phyloP scores from a whole-genome alignment of 768 basidiomycete species.

The Sporobolomyces phaffii region DNA sequence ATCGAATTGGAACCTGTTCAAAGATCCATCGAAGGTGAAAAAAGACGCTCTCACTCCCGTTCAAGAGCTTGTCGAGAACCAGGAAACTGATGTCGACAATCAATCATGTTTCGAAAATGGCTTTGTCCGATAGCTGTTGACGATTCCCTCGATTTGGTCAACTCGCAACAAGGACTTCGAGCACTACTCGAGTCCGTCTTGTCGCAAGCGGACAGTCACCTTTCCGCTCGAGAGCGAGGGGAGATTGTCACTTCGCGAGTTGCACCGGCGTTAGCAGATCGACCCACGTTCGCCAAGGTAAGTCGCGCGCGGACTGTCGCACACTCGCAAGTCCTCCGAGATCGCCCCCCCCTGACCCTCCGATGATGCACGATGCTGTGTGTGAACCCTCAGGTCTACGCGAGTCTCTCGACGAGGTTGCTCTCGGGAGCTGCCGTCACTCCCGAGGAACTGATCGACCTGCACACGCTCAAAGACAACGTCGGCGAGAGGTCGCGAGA shows the following conservation, averaged over 20 bases:
- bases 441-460: constrained; percentile 73
- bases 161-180: constrained; percentile 67
- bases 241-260: constrained; percentile 3
- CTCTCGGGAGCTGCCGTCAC: constrained; percentile 68
- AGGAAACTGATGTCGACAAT: not conserved
- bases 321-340: not conserved
- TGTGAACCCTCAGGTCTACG: no score
- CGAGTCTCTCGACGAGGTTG: constrained; percentile 62
- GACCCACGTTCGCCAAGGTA: constrained; percentile 52
- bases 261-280: constrained; percentile 16
- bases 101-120: not conserved
- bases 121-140: constrained; percentile 61
- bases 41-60: no score
- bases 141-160: constrained; percentile 76
- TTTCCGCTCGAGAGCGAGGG: constrained; percentile 13
- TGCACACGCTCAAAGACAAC: constrained; percentile 81
- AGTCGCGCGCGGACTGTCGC: constrained; percentile 43
- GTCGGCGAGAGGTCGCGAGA: constrained; percentile 52
- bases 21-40: constrained; percentile 53
- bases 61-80: no score
- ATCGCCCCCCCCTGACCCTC: not conserved
- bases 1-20: constrained; percentile 50
- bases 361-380: constrained; percentile 64
- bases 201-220: constrained; percentile 20
- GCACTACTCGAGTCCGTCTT: constrained; percentile 55